Conservation (phyloP, 441 rosid genomes). For the Sinapis alba region DNA sequence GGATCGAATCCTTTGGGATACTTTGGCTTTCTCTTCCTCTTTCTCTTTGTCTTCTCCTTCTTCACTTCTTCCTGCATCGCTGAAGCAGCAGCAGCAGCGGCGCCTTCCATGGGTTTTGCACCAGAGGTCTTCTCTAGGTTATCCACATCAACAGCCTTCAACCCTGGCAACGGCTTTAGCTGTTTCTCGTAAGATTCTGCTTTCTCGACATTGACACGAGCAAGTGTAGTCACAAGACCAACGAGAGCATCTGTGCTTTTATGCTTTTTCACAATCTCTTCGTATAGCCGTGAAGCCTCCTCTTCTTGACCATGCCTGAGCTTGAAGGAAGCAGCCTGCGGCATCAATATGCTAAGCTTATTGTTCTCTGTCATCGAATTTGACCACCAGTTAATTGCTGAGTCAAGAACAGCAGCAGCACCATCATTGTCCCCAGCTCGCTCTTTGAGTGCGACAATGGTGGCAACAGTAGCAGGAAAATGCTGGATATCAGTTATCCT, state of each 20-base stretch:
- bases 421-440: constrained; percentile 85
- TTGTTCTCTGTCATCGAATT: constrained; percentile 81
- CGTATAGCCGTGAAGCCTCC: constrained; percentile 72
- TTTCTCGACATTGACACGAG: constrained; percentile 74
- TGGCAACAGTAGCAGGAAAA: constrained; percentile 90
- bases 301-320: constrained; percentile 82
- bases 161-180: constrained; percentile 76
- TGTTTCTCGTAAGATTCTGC: constrained; percentile 84
- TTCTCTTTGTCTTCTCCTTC: constrained; percentile 84
- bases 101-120: constrained; percentile 70
- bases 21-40: constrained; percentile 96
- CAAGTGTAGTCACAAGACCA: constrained; percentile 82
- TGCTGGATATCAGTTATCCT: constrained; percentile 80
- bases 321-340: constrained; percentile 92
- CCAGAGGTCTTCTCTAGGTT: constrained; percentile 85
- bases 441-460: constrained; percentile 86
- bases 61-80: constrained; percentile 60
- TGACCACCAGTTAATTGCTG: constrained; percentile 90
- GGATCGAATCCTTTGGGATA: constrained; percentile 94
- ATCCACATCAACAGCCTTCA: constrained; percentile 74
- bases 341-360: constrained; percentile 72
- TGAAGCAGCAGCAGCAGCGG: constrained; percentile 31
- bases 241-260: constrained; percentile 74
- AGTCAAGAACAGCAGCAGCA: constrained; percentile 68
- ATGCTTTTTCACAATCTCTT: constrained; percentile 75